Percentiles rank a stretch among this genome's conserved stretches.
These are phyloP conservation scores for Sporothrix globosa DNA, from an alignment of 2,329 filamentous ascomycete species.

Conservation along the genomic window DNA sequence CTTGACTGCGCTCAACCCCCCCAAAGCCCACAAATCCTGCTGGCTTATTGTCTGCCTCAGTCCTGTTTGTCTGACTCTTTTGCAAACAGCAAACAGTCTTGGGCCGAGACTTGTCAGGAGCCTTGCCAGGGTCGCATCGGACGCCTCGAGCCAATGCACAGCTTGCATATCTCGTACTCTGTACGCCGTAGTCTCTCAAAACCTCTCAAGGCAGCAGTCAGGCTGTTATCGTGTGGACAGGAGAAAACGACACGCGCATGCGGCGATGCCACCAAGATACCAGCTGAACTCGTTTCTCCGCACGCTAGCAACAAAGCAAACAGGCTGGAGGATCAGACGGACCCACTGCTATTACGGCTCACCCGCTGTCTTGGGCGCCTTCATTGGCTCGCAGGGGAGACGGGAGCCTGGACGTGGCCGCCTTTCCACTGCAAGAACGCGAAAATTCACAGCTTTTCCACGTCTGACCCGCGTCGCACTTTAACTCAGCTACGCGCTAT, in stretches of 20 bases:
- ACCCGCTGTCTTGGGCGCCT: not conserved
- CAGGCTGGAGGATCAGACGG: conserved; percentile 2
- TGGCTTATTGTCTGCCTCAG: not conserved
- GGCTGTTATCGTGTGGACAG: not conserved
- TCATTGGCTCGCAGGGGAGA: conserved; percentile 2
- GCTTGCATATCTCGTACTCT: not conserved
- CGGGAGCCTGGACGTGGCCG: not conserved
- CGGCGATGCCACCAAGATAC: conserved; percentile 14
- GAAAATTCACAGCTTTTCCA: conserved; percentile 34
- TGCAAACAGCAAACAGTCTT: not conserved
- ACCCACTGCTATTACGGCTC: not conserved
- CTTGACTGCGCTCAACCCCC: no score
- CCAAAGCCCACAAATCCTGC: not conserved
- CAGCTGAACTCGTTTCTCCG: conserved; percentile 18
- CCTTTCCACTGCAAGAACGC: conserved; percentile 24
- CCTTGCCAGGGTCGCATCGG: not conserved
- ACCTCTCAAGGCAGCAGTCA: not conserved
- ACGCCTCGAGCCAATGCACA: not conserved
- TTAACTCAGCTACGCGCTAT: conserved; percentile 15
- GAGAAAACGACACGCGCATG: no score
- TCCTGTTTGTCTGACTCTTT: conserved; percentile 6
- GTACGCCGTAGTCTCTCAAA: not conserved
- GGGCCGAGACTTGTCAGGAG: not conserved
- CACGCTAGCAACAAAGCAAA: conserved; percentile 10
- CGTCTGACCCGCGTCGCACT: conserved; percentile 21